phyloP scores from a whole-genome alignment of 192 early-diverging fungal species.

The Umbelopsis vinacea region DNA sequence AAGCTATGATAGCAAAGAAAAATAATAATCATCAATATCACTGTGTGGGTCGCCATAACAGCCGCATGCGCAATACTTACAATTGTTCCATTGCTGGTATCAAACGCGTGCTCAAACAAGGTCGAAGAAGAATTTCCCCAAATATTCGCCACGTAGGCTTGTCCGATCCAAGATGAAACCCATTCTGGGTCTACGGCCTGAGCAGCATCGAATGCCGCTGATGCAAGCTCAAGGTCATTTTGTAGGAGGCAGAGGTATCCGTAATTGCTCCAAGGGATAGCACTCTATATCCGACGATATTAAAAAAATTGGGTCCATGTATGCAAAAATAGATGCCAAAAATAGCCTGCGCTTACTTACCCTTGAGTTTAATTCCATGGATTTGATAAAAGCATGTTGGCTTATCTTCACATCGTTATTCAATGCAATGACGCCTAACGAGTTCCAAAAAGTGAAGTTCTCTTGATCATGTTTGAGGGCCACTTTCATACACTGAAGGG shows the following conservation, averaged over 20 bases:
- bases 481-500: slow-evolving; percentile 55
- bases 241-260: slow-evolving; percentile 79
- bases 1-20: slow-evolving; percentile 33
- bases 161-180: slow-evolving; percentile 82
- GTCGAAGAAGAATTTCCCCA: slow-evolving; percentile 62
- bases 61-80: slow-evolving; percentile 34
- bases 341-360: slow-evolving; percentile 52
- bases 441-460: slow-evolving; percentile 67
- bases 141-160: slow-evolving; percentile 73
- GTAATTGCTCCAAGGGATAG: slow-evolving; percentile 80
- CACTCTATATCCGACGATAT: slow-evolving; percentile 40
- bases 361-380: slow-evolving; percentile 70
- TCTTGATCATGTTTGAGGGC: slow-evolving; percentile 67
- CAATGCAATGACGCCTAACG: slow-evolving; percentile 67
- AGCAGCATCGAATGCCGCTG: slow-evolving; percentile 70
- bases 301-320: background rate
- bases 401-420: slow-evolving; percentile 56
- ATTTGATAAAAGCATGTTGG: slow-evolving; percentile 86
- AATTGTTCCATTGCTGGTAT: slow-evolving; percentile 60
- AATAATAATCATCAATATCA: background rate
- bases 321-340: background rate
- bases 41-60: background rate
- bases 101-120: slow-evolving; percentile 80
- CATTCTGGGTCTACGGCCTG: slow-evolving; percentile 82
- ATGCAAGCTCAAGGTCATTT: slow-evolving; percentile 76